Base-by-base conservation (phyloP, 441 rosid genomes). In the Brassica hybrid region DNA sequence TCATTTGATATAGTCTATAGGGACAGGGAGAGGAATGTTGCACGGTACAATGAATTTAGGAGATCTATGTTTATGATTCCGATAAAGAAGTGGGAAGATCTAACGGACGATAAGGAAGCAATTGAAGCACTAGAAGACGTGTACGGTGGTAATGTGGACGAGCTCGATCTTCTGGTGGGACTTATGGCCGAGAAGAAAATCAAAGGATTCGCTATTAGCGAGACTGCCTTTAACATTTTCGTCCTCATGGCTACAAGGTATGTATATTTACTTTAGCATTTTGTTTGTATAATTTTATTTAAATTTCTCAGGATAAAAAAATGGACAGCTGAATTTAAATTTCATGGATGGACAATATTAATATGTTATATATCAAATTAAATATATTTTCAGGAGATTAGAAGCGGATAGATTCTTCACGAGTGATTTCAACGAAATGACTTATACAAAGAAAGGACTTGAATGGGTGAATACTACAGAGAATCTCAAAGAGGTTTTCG, bases 161-260 rank as follows among this genome's bases (percentile, higher is more conserved):
- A 85, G 71, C 88, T 90, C 23, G 97, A 90, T 70, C 83, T 87
- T 72, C 73, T 78, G 2, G 89, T 90, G 1, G 93, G 96, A 8
- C 88, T 89, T 19, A 80, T 87, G 82, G 92, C 94, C 4, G 97
- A 93, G 85, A 91, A 86, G 79, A 93, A 87, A 41, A 87, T 88
- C 78, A 86, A 82, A 64, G 97, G 93, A 0, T 93, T 93, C 58
- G 92, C 94, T 65, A 93, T 90, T 2, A 89, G 94, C 60, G 93
- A 90, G 65, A 89, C 96, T 1, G 89, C 93, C 6, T 90, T 92
- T 50, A 19, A 82, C 65, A 79, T 88, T 64, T 92, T 92, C 77
- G 67, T 90, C 4, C 1, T 89, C 27, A 88, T 88, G 84, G 93
- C 94, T 38, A 36, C 84, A 27, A 89, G 94, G 94, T 70, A 73